Evolutionary conservation across 176 grass and related monocot genomes (phyloP).

Genomic region (Tuctoria greenei): DNA sequence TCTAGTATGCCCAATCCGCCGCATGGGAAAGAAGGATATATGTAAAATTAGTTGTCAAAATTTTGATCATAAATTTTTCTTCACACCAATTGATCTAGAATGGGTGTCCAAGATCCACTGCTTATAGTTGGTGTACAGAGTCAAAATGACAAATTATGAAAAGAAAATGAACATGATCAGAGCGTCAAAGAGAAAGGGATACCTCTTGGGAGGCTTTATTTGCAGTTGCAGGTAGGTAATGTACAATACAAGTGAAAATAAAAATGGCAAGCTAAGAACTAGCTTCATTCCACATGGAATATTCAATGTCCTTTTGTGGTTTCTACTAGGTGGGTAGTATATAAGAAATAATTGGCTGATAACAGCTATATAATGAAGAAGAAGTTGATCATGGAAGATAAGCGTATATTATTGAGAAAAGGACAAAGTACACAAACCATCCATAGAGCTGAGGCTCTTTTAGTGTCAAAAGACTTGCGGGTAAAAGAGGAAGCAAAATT

Average conservation of each 20-base stretch:
- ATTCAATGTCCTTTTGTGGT: slow-evolving; percentile 15
- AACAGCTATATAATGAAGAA: slow-evolving; percentile 75
- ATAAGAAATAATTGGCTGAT: slow-evolving; percentile 69
- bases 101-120: slow-evolving; percentile 67
- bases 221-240: slow-evolving; percentile 56
- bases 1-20: too few relatives aligned
- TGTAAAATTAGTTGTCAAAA: slow-evolving; percentile 25
- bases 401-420: slow-evolving; percentile 89
- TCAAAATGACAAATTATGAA: slow-evolving; percentile 73
- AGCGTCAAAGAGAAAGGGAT: slow-evolving; percentile 83
- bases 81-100: slow-evolving; percentile 51
- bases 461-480: slow-evolving; percentile 75
- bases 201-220: slow-evolving; percentile 74
- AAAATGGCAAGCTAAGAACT: slow-evolving; percentile 49
- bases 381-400: slow-evolving; percentile 67
- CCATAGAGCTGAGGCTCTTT: slow-evolving; percentile 70
- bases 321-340: slow-evolving; percentile 59
- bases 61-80: slow-evolving; percentile 62
- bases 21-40: too few relatives aligned
- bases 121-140: slow-evolving; percentile 72
- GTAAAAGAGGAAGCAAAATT: slow-evolving; percentile 93
- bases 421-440: slow-evolving; percentile 75
- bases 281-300: slow-evolving; percentile 41
- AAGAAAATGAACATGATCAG: slow-evolving; percentile 84
- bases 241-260: slow-evolving; percentile 56